These are phyloP conservation scores for Fistulina hepatica DNA, from an alignment of 1,284 basidiomycete genomes.

Conservation along the genomic window DNA sequence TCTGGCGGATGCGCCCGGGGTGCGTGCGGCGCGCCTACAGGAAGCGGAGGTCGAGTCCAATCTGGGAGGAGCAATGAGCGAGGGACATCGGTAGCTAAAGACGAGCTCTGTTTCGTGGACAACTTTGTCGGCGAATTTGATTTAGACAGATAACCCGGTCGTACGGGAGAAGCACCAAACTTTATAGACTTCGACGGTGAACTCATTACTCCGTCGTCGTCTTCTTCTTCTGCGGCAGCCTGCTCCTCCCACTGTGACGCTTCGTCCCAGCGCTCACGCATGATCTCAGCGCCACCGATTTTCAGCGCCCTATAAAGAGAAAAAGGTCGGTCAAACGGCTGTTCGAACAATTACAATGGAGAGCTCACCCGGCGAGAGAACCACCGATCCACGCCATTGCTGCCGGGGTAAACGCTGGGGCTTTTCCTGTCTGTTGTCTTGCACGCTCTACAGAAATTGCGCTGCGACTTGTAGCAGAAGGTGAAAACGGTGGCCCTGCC, in stretches of 20 bases:
- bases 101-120: too few species aligned
- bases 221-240: too few species aligned
- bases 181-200: conserved; percentile 11
- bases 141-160: too few species aligned
- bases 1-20: too few species aligned
- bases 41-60: conserved; percentile 62
- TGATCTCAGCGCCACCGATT: conserved; percentile 71
- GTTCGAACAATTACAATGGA: not conserved
- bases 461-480: too few species aligned
- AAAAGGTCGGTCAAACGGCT: conserved; percentile 8
- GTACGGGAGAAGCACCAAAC: not conserved
- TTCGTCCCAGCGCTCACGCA: conserved; percentile 73
- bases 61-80: conserved; percentile 68
- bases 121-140: conserved; percentile 25
- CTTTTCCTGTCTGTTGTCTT: conserved; percentile 53
- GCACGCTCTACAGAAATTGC: conserved; percentile 30
- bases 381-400: conserved; percentile 88
- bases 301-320: conserved; percentile 46
- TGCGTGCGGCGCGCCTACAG: conserved; percentile 51
- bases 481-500: too few species aligned
- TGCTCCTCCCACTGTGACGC: too few species aligned
- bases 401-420: conserved; percentile 75
- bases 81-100: too few species aligned
- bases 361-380: conserved; percentile 74
- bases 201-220: conserved; percentile 32